Percentiles rank a stretch among this genome's conserved stretches.
phyloP scores from a whole-genome alignment of 345 rosid species.

The Theobroma cacao region DNA sequence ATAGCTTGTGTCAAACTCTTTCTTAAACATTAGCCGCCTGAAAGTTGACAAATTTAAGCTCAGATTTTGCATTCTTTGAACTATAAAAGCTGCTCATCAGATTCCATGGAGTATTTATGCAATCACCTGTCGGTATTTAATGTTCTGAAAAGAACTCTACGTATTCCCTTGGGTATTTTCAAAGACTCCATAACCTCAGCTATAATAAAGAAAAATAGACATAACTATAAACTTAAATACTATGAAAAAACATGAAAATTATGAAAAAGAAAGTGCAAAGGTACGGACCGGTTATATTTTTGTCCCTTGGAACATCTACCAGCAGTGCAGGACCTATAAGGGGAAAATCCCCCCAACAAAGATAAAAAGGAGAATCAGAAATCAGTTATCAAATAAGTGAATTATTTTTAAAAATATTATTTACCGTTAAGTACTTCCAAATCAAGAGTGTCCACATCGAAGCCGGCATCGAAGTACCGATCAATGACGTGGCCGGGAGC shows the following conservation, averaged over 20 bases:
- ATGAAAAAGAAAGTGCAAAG: neutral
- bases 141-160: slow-evolving; percentile 85
- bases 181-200: slow-evolving; percentile 87
- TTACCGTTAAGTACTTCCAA: slow-evolving; percentile 60
- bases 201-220: slow-evolving; percentile 10
- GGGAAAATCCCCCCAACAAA: neutral
- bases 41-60: neutral
- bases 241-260: neutral
- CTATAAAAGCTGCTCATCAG: neutral
- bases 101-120: neutral
- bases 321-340: slow-evolving; percentile 50
- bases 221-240: neutral
- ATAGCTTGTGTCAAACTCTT: slow-evolving; percentile 69
- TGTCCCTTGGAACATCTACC: slow-evolving; percentile 62
- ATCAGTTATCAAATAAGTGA: neutral
- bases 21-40: slow-evolving; percentile 86
- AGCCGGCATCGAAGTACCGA: slow-evolving; percentile 85
- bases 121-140: slow-evolving; percentile 75
- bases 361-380: neutral
- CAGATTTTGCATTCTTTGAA: neutral
- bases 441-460: slow-evolving; percentile 90
- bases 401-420: neutral
- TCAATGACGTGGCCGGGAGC: slow-evolving; percentile 93
- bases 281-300: slow-evolving; percentile 56
- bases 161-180: slow-evolving; percentile 71